These are phyloP conservation scores for Botryotinia calthae DNA, from an alignment of 2,329 filamentous ascomycete genomes.

Conservation along the genomic window DNA sequence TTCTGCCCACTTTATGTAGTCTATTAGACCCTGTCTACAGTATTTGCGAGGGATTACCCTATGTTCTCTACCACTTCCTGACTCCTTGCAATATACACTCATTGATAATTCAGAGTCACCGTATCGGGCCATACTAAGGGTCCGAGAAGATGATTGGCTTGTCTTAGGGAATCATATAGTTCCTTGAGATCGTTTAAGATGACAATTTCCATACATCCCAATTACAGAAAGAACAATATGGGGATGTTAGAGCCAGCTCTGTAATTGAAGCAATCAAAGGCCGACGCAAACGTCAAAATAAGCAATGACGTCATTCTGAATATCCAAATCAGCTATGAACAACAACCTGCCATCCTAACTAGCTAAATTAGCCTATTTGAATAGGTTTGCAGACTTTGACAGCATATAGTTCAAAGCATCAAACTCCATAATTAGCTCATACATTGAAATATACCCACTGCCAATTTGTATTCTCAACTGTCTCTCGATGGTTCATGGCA, in stretches of 20 bases:
- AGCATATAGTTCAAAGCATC: not conserved
- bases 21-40: not conserved
- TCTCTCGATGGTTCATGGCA: not conserved
- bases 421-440: no score
- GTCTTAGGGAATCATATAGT: not conserved
- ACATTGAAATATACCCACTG: no score
- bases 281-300: not conserved
- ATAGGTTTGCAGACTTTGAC: not conserved
- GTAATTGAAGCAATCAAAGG: not conserved
- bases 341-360: not conserved
- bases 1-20: not conserved
- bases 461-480: not conserved
- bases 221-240: not conserved
- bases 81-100: conserved; percentile 29
- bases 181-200: not conserved
- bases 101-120: conserved; percentile 43
- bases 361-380: not conserved
- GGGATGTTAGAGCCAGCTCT: not conserved
- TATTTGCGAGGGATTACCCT: not conserved
- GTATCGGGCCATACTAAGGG: conserved; percentile 38
- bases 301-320: not conserved
- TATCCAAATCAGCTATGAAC: not conserved
- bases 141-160: conserved; percentile 17
- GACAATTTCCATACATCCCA: not conserved
- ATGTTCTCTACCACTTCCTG: not conserved